phyloP scores from a whole-genome alignment of 148 eudicot species.

The Selenicereus undatus region DNA sequence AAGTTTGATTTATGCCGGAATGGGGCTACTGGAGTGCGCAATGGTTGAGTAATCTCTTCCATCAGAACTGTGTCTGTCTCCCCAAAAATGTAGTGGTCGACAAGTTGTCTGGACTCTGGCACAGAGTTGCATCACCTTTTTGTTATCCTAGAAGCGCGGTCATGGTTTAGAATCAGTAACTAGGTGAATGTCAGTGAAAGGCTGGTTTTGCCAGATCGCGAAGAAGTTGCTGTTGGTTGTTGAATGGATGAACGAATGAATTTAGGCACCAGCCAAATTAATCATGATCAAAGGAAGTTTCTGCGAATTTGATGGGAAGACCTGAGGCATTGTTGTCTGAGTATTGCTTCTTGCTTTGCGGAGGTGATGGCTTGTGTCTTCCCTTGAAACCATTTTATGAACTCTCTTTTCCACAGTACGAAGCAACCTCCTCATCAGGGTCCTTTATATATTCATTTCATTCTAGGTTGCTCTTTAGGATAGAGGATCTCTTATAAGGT shows the following conservation, averaged over 20 bases:
- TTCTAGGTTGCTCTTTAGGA: not conserved
- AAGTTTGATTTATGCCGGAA: too few species aligned
- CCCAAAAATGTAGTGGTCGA: not conserved
- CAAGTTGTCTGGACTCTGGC: not conserved
- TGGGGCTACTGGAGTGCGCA: too few species aligned
- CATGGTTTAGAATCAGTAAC: not conserved
- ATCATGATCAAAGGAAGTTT: not conserved
- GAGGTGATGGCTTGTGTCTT: not conserved
- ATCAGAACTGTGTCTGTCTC: not conserved
- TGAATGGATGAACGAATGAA: not conserved
- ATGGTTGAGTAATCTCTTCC: too few species aligned
- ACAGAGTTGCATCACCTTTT: not conserved
- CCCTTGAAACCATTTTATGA: not conserved
- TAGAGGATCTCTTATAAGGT: not conserved
- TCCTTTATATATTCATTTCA: too few species aligned
- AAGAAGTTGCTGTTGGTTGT: too few species aligned
- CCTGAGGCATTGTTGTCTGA: not conserved
- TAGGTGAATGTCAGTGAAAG: not conserved
- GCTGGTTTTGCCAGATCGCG: too few species aligned
- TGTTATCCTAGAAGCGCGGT: not conserved
- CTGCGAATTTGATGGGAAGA: not conserved
- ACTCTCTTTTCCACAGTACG: not conserved
- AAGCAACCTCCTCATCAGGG: not conserved
- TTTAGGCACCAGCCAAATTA: not conserved
- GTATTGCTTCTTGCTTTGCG: not conserved